Evolutionary conservation across 1,284 basidiomycete genomes (phyloP), one percentile per base, ranked within the genome.

Genomic region (Leucoagaricus sp.): DNA sequence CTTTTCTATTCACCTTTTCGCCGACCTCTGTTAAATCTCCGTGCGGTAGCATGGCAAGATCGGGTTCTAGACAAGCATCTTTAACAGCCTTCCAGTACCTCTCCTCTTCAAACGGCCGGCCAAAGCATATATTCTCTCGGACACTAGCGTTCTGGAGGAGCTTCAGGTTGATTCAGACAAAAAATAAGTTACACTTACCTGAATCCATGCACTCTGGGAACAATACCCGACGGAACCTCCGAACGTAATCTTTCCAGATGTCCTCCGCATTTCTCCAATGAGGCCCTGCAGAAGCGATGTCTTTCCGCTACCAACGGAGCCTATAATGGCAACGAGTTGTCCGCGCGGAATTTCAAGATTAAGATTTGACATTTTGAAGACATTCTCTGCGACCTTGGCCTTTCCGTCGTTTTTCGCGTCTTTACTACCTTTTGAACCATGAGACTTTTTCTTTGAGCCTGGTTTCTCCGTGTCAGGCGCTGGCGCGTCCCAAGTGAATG

Each of bases 11-110:
- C 40, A 74, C 86, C 73, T 87, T 91, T 72, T 95, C 93, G n/a
- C 94, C 94, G 49, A 96, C 94, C 69, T 94, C 91, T 0, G 94
- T 96, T 60, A 89, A 67, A 66, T 97, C 93, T 3, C 91, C 91
- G 58, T 91, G 79, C 1, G 91, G 87, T 36, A 94, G 78, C 72
- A 94, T 84, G 42, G 89, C 88, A 23, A 96, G 74, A 72, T 96
- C 93, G 2, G 85, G 81, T 61, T 88, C 86, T 26, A 96, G 76
- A 65, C 88, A 93, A 0, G 91, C 82, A 65, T 90, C 86, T 10
- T 78, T 76, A 17, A 95, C 75, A 1, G 87, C 91, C 38, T 82
- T 82, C 87, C 87, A 89, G 68, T 94, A 96, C 31, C 83, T 79
- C 46, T 84, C 82, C 63, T 90, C 85, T 45, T 95, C 89, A 65